Evolutionary conservation across 306 rosid genomes (phyloP), one percentile per base, ranked within the genome.

Genomic region (Medicago ruthenica): DNA sequence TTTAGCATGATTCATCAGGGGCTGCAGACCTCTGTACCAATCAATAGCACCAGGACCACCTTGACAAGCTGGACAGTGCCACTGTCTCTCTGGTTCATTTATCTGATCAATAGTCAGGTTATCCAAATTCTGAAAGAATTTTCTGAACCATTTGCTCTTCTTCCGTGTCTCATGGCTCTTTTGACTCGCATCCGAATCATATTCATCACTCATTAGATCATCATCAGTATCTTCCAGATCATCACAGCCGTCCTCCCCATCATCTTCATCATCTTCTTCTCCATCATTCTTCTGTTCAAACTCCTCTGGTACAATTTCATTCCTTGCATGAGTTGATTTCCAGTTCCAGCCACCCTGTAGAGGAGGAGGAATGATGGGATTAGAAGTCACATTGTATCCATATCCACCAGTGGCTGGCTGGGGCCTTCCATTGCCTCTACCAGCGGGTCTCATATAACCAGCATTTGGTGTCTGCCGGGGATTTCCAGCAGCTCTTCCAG

Each of bases 31-130:
- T 42, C 84, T 82, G 70, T 76, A 93, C 98, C 98, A 89, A 59
- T 93, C 97, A 81, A 93, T 93, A 71, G 98, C 79, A 70, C 98
- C 98, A 41, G 98, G 98, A 36, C 98, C 97, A 55, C 85, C 73
- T 84, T 90, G 89, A 80, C 98, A 93, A 60, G 97, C 95, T 22
- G 97, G 89, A 69, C 97, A 93, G 61, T 93, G 98, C 98, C 98
- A 93, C 89, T 86, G 93, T 86, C 97, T 85, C 41, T 74, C 90
- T 4, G 95, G 91, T 18, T 93, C 89, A 60, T 62, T 84, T 4
- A 93, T 83, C 70, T 87, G 83, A 3, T 71, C 88, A 36, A 84
- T 54, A 15, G 91, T 76, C 77, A 93, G 74, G 54, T 59, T 60
- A 62, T 93, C 92, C 84, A 93, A 76, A 53, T 68, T 80, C 64